Conservation (phyloP, 1,284 basidiomycete genomes). For the Ustilago nuda region DNA sequence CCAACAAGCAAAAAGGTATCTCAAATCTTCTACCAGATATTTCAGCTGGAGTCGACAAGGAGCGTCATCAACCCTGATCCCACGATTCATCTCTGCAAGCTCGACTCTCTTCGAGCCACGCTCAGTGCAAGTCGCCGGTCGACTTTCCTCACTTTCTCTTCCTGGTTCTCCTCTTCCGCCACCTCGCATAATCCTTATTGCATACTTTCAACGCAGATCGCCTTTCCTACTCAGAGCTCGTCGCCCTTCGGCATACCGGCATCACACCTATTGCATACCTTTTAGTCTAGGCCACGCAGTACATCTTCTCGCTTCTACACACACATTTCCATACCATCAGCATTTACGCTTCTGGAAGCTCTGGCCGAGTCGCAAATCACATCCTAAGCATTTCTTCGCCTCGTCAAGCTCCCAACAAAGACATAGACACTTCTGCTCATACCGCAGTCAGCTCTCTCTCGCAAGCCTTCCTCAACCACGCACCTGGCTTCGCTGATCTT, state of each 20-base stretch:
- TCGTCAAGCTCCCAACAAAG: neutral
- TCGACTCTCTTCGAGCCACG: neutral
- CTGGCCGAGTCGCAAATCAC: neutral
- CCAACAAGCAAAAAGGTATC: neutral
- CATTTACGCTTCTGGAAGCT: neutral
- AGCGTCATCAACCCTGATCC: neutral
- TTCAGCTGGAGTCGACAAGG: neutral
- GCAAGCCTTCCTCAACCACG: neutral
- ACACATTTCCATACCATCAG: neutral
- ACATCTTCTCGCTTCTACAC: neutral
- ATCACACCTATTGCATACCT: neutral
- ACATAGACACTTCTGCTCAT: neutral
- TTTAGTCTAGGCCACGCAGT: neutral
- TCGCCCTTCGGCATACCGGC: neutral
- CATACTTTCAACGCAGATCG: neutral
- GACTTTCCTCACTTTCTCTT: slow-evolving; percentile 8
- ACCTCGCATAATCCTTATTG: neutral
- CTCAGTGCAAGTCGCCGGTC: slow-evolving; percentile 23
- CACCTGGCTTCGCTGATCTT: neutral
- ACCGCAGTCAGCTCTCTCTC: neutral
- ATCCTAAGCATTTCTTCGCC: neutral
- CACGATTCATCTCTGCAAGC: neutral
- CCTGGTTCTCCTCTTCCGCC: neutral
- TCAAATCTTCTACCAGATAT: neutral
- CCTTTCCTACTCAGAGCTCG: neutral